Evolutionary conservation across 2,329 filamentous ascomycete genomes (phyloP).

Genomic region (Rosellinia necatrix): DNA sequence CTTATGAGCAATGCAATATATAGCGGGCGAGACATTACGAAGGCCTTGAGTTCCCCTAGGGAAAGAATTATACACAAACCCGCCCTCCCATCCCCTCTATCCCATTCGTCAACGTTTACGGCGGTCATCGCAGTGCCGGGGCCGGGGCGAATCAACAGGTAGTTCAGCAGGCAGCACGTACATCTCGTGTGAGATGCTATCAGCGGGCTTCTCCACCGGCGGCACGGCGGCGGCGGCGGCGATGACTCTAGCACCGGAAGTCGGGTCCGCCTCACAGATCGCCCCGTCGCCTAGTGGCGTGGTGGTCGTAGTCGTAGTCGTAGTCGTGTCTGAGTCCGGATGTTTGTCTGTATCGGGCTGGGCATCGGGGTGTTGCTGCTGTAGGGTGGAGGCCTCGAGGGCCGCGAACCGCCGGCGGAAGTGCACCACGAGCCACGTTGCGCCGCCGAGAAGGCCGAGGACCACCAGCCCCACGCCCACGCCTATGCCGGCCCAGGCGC

Average conservation of each 20-base stretch:
- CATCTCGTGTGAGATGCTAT: neutral
- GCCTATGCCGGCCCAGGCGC: neutral
- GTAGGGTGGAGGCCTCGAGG: neutral
- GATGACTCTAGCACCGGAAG: too few species aligned
- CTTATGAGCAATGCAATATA: too few species aligned
- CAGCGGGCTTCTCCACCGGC: neutral
- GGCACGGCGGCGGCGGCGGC: too few species aligned
- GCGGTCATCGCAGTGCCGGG: neutral
- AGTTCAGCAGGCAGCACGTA: neutral
- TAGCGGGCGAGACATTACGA: too few species aligned
- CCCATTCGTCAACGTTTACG: neutral
- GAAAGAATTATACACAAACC: too few species aligned
- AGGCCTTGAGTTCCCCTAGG: too few species aligned
- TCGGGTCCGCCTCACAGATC: too few species aligned
- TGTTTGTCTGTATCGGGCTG: neutral
- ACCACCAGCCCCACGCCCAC: neutral
- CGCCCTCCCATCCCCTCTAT: neutral
- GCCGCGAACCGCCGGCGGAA: conserved; percentile 3
- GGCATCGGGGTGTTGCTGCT: neutral
- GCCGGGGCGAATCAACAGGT: neutral
- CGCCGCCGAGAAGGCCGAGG: neutral
- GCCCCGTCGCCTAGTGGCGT: too few species aligned
- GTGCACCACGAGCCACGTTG: neutral
- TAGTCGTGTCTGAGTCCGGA: neutral
- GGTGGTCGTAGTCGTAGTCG: too few species aligned